These are phyloP conservation scores for Mytilinidion resinicola DNA, from an alignment of 495 filamentous ascomycete genomes.

Conservation along the genomic window DNA sequence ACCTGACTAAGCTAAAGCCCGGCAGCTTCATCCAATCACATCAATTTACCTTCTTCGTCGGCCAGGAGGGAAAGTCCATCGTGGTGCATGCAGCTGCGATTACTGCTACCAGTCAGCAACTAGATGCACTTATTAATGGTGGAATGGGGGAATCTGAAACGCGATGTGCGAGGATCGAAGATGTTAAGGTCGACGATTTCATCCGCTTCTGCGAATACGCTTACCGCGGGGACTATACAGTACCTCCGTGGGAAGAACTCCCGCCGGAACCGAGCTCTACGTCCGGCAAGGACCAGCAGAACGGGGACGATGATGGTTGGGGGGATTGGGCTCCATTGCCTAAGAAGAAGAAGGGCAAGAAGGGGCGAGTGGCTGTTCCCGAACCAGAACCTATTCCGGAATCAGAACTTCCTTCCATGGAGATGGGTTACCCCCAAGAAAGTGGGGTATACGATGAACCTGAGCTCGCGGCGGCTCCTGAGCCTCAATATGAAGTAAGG, in stretches of 20 bases:
- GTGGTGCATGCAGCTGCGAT: slow-evolving; percentile 1
- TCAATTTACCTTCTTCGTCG: slow-evolving; percentile 8
- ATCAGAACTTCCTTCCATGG: neutral
- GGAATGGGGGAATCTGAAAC: neutral
- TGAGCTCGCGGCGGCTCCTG: neutral
- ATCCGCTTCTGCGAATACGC: slow-evolving; percentile 7
- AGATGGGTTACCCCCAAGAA: slow-evolving; percentile 1
- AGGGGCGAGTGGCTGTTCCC: neutral
- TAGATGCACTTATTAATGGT: neutral
- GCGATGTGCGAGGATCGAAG: neutral
- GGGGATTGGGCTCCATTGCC: neutral
- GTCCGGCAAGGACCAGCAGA: neutral
- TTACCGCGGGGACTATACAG: slow-evolving; percentile 7
- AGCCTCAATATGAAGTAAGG: neutral
- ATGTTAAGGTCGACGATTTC: slow-evolving; percentile 1
- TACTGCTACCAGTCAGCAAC: neutral
- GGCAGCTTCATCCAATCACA: neutral
- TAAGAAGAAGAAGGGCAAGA: neutral
- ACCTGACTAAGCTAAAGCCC: neutral
- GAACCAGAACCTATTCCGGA: neutral
- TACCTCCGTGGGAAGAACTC: too few species aligned
- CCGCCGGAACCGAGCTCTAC: neutral
- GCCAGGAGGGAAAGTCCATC: neutral
- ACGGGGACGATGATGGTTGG: neutral
- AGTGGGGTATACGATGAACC: neutral